phyloP scores from a whole-genome alignment of 768 basidiomycete genomes.

The Lyophyllum atratum region DNA sequence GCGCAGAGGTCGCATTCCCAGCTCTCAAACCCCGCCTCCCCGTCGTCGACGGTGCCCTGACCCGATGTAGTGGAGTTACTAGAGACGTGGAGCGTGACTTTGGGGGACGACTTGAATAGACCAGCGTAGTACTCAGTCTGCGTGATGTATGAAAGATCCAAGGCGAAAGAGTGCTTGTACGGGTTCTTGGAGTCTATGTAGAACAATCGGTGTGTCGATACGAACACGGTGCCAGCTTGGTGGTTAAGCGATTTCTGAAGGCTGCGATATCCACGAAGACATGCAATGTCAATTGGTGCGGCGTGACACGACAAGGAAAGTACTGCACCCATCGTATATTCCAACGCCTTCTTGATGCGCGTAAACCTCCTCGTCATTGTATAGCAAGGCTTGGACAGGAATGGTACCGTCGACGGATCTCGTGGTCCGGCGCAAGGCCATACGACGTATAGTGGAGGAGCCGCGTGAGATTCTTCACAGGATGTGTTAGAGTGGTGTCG shows the following conservation, averaged over 20 bases:
- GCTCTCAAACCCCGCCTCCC: slow-evolving; percentile 43
- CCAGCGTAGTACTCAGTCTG: slow-evolving; percentile 91
- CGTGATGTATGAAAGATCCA: slow-evolving; percentile 63
- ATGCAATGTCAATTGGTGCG: slow-evolving; percentile 4
- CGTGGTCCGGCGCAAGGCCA: slow-evolving; percentile 60
- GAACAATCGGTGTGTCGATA: slow-evolving; percentile 85
- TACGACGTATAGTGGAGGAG: slow-evolving; percentile 19
- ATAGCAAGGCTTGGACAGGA: slow-evolving; percentile 74
- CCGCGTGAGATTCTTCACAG: neutral
- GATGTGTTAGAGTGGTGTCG: neutral
- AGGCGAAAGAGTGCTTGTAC: slow-evolving; percentile 58
- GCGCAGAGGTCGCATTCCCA: slow-evolving; percentile 94
- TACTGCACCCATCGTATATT: slow-evolving; percentile 86
- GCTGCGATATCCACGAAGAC: slow-evolving; percentile 45
- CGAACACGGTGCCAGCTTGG: slow-evolving; percentile 70
- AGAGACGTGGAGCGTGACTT: slow-evolving; percentile 77
- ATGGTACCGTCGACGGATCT: slow-evolving; percentile 71
- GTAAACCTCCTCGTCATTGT: slow-evolving; percentile 77
- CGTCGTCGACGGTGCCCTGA: slow-evolving; percentile 22
- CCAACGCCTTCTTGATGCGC: slow-evolving; percentile 79
- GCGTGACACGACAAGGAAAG: slow-evolving; percentile 14
- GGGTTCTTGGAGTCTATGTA: slow-evolving; percentile 63
- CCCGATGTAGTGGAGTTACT: slow-evolving; percentile 22
- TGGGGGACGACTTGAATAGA: slow-evolving; percentile 85
- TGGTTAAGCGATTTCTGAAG: slow-evolving; percentile 80